Percentiles rank a stretch among this genome's conserved stretches.
These are phyloP conservation scores for Sungouiozyma intestinalis DNA, from an alignment of 805 yeast species.

Conservation along the genomic window DNA sequence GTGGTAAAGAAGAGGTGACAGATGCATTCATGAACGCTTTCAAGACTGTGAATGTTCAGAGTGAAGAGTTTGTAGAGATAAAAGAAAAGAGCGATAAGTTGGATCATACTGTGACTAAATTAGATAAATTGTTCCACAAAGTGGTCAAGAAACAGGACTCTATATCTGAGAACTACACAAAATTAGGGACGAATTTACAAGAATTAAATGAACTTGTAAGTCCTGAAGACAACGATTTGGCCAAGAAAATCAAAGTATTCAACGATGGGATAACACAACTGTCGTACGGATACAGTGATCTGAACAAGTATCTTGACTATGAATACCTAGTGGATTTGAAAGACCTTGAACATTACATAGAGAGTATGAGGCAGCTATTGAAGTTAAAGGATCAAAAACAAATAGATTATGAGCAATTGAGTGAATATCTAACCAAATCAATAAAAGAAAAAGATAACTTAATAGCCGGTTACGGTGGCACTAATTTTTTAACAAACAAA, in stretches of 20 bases:
- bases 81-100: constrained; percentile 73
- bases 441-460: constrained; percentile 50
- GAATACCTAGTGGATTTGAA: constrained; percentile 73
- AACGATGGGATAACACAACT: constrained; percentile 38
- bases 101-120: constrained; percentile 68
- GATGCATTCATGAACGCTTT: constrained; percentile 93
- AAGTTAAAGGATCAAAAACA: constrained; percentile 85
- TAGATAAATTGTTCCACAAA: constrained; percentile 69
- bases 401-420: constrained; percentile 78
- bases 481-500: constrained; percentile 44
- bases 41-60: constrained; percentile 56
- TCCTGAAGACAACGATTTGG: constrained; percentile 10
- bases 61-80: constrained; percentile 72
- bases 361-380: constrained; percentile 53
- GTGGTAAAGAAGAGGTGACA: constrained; percentile 57
- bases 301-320: constrained; percentile 53
- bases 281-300: constrained; percentile 33
- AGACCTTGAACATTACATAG: constrained; percentile 76
- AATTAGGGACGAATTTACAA: constrained; percentile 57
- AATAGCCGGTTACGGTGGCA: constrained; percentile 41
- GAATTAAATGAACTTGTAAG: constrained; percentile 55
- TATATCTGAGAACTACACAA: constrained; percentile 60
- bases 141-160: constrained; percentile 65
- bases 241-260: constrained; percentile 34
- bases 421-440: constrained; percentile 67